These are phyloP conservation scores for Mimosa pudica DNA, from an alignment of 306 rosid species.

Conservation along the genomic window DNA sequence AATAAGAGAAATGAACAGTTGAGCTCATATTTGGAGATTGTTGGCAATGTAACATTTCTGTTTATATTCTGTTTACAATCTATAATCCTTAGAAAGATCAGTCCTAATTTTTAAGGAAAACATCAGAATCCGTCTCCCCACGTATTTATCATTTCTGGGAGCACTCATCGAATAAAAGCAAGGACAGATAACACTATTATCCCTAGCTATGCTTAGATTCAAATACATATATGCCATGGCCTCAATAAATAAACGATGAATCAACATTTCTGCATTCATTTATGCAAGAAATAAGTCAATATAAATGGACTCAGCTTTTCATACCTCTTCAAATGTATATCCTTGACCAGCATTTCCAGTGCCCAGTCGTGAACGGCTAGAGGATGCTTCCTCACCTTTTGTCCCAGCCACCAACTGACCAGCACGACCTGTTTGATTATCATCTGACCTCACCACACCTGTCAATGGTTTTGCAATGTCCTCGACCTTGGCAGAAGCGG, in stretches of 20 bases:
- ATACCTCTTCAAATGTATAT: constrained; percentile 95
- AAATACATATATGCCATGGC: background rate
- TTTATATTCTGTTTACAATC: background rate
- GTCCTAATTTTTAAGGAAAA: background rate
- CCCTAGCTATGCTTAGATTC: background rate
- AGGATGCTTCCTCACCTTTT: constrained; percentile 75
- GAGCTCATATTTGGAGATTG: background rate
- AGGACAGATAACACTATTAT: background rate
- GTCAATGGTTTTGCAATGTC: constrained; percentile 71
- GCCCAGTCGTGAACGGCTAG: constrained; percentile 81
- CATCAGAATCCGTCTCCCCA: background rate
- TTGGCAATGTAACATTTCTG: background rate
- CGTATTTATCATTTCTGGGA: background rate
- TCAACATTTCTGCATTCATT: background rate
- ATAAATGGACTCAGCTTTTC: constrained; percentile 14
- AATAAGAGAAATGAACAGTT: background rate
- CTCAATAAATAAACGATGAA: constrained; percentile 21
- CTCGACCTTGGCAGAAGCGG: constrained; percentile 80
- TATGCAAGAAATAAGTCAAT: constrained; percentile 28
- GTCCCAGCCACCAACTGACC: constrained; percentile 65
- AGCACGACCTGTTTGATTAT: constrained; percentile 64
- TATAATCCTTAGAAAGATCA: background rate
- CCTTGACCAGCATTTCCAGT: constrained; percentile 99
- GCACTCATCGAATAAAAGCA: background rate
- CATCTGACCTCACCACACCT: constrained; percentile 68